Base-by-base conservation (phyloP, 345 rosid species). In the Eutrema heterophyllum region DNA sequence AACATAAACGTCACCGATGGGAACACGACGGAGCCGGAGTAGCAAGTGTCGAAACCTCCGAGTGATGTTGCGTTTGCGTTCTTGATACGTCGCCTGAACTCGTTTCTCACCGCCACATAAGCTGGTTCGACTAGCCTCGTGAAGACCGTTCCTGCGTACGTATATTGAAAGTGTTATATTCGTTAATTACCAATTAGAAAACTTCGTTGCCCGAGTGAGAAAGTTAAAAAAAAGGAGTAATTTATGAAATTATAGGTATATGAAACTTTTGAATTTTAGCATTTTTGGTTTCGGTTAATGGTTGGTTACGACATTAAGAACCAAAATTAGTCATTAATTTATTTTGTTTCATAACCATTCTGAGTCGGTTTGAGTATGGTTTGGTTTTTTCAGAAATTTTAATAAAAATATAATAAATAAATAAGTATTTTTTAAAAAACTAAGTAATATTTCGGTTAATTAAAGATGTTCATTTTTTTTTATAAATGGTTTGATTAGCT, bases 1-100 rank as follows among this genome's bases (percentile, higher is more conserved):
- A 95, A 92, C 88, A 92, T 85, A 68, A 92, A 84, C 9, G 98
- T 88, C 26, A 92, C 71, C 0, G 94, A 85, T 0, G 99, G 99
- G 5, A 87, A 76, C 4, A 78, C 83, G 7, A 92, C 85, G 2
- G 97, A 85, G 30, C 67, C 84, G 0, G 94, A n/a, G 85, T 92
- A 95, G 67, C 99, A 95, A 14, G 99, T 95, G 85, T 95, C 99
- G 75, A 95, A 95, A 13, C 99, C 99, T 0, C 99, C 99, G 0
- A 95, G 87, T 5, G 89, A 78, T 30, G 89, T 84, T 82, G 87
- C 86, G 5, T 85, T 83, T 36, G 81, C 77, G 68, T 75, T 84
- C 61, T 74, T 85, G 0, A 89, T 70, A 1, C 94, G 81, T 62
- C 65, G 78, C 33, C 97, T 78, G 80, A 90, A 90, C 78, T 80